phyloP scores from a whole-genome alignment of 257 asterid genomes.

The Ocimum tenuiflorum region DNA sequence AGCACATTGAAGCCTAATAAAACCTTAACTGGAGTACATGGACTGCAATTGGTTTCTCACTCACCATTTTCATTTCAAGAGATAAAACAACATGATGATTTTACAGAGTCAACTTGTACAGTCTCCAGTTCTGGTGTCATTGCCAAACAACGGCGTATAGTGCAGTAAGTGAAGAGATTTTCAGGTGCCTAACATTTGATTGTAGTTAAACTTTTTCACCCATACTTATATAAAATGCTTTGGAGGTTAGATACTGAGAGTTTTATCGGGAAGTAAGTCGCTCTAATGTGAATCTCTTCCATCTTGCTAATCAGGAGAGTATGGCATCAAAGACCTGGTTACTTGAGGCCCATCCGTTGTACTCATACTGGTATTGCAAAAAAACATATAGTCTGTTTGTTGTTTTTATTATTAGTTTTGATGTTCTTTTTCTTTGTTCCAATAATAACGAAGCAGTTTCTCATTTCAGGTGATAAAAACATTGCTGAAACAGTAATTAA shows the following conservation, averaged over 20 bases:
- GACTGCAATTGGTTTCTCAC: conserved; percentile 59
- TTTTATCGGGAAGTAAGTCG: not conserved
- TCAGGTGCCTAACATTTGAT: not conserved
- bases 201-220: not conserved
- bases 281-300: not conserved
- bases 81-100: conserved; percentile 37
- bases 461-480: conserved; percentile 53
- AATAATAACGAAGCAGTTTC: conserved; percentile 1
- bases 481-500: conserved; percentile 59
- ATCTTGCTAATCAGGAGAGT: conserved; percentile 45
- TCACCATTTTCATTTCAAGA: conserved; percentile 52
- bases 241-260: not conserved
- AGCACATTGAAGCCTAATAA: conserved; percentile 35
- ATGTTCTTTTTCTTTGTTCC: not conserved
- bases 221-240: not conserved
- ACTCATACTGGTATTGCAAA: conserved; percentile 41
- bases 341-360: conserved; percentile 67
- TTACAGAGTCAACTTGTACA: conserved; percentile 23
- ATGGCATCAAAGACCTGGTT: conserved; percentile 80
- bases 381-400: not conserved
- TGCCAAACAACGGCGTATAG: conserved; percentile 28
- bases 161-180: conserved; percentile 45
- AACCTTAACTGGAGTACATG: conserved; percentile 56
- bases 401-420: not conserved
- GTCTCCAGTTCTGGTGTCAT: conserved; percentile 22